Base-by-base conservation (phyloP, 768 basidiomycete species). In the Lentinula aciculospora region DNA sequence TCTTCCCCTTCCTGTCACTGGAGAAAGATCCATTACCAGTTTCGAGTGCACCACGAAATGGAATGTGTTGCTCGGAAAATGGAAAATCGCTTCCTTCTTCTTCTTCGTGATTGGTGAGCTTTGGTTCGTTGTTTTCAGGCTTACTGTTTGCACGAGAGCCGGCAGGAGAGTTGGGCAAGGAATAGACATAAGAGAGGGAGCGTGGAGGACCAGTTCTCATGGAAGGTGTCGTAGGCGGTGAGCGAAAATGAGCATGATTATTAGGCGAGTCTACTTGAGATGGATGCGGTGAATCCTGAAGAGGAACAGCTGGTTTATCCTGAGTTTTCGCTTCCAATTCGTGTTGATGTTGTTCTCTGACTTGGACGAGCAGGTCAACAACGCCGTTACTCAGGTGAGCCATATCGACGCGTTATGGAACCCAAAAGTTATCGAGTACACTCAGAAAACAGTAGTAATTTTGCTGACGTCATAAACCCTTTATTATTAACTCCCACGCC, bases 201-300 rank as follows among this genome's bases (percentile, higher is more conserved):
- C 88, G 79, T 3, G 88, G 89, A 31, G 88, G 86, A 12, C 88
- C 89, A 3, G 88, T 89, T 53, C 88, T 76, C 49, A 74, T 73
- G 5, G 86, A 81, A 25, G 89, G 88, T 0, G 85, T 84, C 49
- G 74, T 64, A 31, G 71, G 71, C 25, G 70, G 71, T 25, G 68
- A 68, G 53, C 51, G 64, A 61, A 45, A 45, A 12, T 56, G 54
- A 27, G 40, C 40, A 34, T 56, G 39, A 45, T 32, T 42, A 28
- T 27, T 27, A 10, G 54, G 40, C 19, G 12, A 27, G 9, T 56
- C 54, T 42, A 45, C n/a, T 23, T 46, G 42, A 42, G 39, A 21
- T 2, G 54, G 44, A 19, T n/a, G 40, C 9, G 54, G 53, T 19
- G 53, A 54, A 9, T 53, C 25, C 17, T 28, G 49, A 31, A 12